Percentiles rank a stretch among this genome's conserved stretches.
Evolutionary conservation across 768 basidiomycete species (phyloP).

Genomic region (Pulveroboletus sp.): DNA sequence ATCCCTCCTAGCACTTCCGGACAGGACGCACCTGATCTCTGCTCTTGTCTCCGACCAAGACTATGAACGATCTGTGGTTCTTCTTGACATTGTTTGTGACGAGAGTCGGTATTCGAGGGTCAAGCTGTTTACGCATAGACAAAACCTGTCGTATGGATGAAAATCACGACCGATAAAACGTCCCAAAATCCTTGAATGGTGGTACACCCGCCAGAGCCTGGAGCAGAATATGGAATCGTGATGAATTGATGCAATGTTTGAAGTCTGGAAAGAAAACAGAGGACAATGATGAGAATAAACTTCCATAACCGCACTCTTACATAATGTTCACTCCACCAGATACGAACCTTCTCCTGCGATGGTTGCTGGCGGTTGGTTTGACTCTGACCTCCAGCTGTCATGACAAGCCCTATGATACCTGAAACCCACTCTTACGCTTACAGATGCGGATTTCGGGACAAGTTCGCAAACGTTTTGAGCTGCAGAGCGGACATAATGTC

Average conservation of each 20-base stretch:
- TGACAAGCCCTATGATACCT: no score
- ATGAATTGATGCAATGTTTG: neutral
- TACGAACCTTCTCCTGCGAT: no score
- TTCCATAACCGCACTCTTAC: no score
- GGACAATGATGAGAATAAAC: no score
- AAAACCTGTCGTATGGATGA: neutral
- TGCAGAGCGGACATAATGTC: no score
- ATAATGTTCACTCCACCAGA: no score
- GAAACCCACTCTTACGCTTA: no score
- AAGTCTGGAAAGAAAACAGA: neutral
- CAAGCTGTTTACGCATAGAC: slow-evolving; percentile 82
- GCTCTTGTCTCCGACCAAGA: slow-evolving; percentile 91
- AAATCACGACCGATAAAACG: neutral
- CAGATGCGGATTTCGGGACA: no score
- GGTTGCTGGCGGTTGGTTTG: no score
- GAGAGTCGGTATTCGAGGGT: slow-evolving; percentile 87
- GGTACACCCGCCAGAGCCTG: neutral
- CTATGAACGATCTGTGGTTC: slow-evolving; percentile 92
- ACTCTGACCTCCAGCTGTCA: no score
- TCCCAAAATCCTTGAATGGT: neutral
- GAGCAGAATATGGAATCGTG: no score
- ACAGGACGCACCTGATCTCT: slow-evolving; percentile 71
- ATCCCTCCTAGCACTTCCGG: neutral
- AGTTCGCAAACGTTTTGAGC: no score
- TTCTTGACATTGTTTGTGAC: slow-evolving; percentile 92